A percentile compares a stretch with the other conserved stretches of the same genome.
Conservation (phyloP, 208 protist species). For the Leptomonas pyrrhocoris region DNA sequence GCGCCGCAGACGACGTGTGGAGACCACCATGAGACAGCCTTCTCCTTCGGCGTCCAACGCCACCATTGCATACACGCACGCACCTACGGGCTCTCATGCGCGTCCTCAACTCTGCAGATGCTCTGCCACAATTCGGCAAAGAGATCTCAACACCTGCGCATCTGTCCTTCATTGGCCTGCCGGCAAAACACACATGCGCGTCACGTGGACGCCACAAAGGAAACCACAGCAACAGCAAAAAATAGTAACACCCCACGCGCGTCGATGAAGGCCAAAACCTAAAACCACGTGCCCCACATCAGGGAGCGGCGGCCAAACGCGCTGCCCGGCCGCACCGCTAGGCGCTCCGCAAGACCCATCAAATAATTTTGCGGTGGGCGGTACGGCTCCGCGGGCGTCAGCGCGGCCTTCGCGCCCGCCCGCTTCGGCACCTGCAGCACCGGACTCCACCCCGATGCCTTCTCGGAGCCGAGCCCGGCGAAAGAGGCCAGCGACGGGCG, state of each 20-base stretch:
- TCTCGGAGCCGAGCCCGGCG: constrained; percentile 13
- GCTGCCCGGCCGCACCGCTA: constrained; percentile 78
- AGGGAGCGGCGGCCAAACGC: constrained; percentile 79
- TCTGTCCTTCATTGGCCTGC: too few species aligned
- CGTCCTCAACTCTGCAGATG: too few species aligned
- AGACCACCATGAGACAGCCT: background rate
- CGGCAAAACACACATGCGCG: too few species aligned
- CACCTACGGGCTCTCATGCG: too few species aligned
- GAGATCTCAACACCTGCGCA: too few species aligned
- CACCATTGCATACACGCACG: background rate
- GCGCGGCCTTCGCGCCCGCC: constrained; percentile 12
- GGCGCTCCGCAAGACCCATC: constrained; percentile 85
- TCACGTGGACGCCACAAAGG: background rate
- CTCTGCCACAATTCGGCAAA: too few species aligned
- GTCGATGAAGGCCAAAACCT: background rate
- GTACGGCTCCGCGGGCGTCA: constrained; percentile 64
- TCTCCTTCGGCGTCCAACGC: too few species aligned
- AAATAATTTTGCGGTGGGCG: constrained; percentile 81
- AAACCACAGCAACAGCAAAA: background rate
- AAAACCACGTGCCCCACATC: constrained; percentile 93
- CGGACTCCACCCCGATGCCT: constrained; percentile 43
- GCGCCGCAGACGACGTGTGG: background rate
- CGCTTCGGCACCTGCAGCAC: constrained; percentile 64
- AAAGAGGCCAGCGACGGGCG: constrained; percentile 38
- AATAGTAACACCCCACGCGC: background rate